A percentile compares a stretch with the other conserved stretches of the same genome.
Conservation (phyloP, 805 yeast genomes). For the Candida rishiriensis region DNA sequence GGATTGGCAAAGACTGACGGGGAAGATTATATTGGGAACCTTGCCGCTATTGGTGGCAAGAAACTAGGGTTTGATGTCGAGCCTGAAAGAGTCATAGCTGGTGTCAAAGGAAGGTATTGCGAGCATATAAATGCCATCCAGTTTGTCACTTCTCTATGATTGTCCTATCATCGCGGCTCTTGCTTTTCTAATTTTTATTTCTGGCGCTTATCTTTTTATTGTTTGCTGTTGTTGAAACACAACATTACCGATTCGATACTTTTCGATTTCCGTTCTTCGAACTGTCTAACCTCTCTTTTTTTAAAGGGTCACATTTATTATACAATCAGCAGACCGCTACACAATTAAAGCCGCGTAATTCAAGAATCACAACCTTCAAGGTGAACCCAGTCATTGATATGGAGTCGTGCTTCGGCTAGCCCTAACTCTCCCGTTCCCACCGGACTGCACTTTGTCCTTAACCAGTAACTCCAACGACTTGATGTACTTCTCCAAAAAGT, state of each 20-base stretch:
- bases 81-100: slow-evolving; percentile 10
- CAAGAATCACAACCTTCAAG: background rate
- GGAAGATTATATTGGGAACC: slow-evolving; percentile 10
- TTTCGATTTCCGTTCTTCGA: no score
- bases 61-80: slow-evolving; percentile 6
- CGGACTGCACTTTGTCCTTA: slow-evolving; percentile 20
- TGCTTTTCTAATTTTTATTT: background rate
- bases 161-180: background rate
- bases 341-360: no score
- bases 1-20: background rate
- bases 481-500: slow-evolving; percentile 23
- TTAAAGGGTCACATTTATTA: background rate
- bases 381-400: slow-evolving; percentile 6
- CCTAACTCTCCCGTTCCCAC: slow-evolving; percentile 12
- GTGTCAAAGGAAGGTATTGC: slow-evolving; percentile 14
- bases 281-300: no score
- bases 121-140: slow-evolving; percentile 16
- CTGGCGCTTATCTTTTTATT: background rate
- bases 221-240: no score
- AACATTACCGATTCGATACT: no score
- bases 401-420: slow-evolving; percentile 24
- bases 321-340: no score
- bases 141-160: slow-evolving; percentile 8
- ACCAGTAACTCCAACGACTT: slow-evolving; percentile 18
- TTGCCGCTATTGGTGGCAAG: slow-evolving; percentile 7